Percentiles rank a stretch among this genome's conserved stretches.
phyloP scores from a whole-genome alignment of 257 asterid genomes.

The Gentiana macrophylla region DNA sequence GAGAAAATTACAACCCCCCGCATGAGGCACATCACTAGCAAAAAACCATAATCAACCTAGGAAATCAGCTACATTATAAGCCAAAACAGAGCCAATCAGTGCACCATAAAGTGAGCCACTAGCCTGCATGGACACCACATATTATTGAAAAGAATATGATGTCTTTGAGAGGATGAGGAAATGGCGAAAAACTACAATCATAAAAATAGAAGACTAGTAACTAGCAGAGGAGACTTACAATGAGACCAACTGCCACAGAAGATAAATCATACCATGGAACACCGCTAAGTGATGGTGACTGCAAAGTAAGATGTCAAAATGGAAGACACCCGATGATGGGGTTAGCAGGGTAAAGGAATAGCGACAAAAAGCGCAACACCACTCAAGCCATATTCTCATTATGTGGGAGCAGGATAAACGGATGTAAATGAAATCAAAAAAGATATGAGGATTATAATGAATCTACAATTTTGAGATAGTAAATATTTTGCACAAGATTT shows the following conservation, averaged over 20 bases:
- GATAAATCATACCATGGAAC: constrained; percentile 79
- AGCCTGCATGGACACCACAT: constrained; percentile 49
- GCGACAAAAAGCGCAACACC: not conserved
- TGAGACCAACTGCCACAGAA: constrained; percentile 74
- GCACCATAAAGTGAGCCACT: constrained; percentile 99
- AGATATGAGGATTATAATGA: not conserved
- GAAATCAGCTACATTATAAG: constrained; percentile 79
- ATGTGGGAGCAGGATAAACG: not conserved
- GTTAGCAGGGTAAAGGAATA: no score
- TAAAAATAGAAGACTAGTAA: constrained; percentile 4
- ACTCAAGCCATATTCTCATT: no score
- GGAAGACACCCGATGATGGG: no score
- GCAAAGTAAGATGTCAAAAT: constrained; percentile 20
- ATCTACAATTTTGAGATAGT: not conserved
- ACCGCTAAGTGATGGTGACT: constrained; percentile 74
- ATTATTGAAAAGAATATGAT: constrained; percentile 10
- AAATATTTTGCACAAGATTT: not conserved
- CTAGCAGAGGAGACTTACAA: constrained; percentile 41
- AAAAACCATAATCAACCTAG: constrained; percentile 44
- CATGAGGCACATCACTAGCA: constrained; percentile 7
- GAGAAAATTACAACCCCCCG: constrained; percentile 1
- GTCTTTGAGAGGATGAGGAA: constrained; percentile 8
- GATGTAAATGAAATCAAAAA: not conserved
- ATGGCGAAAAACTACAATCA: constrained; percentile 2
- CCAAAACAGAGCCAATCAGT: constrained; percentile 78